phyloP scores from a whole-genome alignment of 2,329 filamentous ascomycete species.

The Shiraia bambusicola region DNA sequence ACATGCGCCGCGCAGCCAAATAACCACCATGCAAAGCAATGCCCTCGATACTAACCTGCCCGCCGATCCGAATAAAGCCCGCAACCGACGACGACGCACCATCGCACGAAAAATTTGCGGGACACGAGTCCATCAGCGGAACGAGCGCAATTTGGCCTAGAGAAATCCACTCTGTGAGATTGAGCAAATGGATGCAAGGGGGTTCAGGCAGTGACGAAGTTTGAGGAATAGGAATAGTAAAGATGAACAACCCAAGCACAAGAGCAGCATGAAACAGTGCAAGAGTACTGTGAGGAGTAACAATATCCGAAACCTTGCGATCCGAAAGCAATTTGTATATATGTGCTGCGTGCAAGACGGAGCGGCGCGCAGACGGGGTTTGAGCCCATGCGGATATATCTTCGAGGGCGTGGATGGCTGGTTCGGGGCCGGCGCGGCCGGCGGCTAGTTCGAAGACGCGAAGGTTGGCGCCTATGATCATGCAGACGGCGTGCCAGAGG shows the following conservation, averaged over 20 bases:
- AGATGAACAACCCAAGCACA: conserved; percentile 55
- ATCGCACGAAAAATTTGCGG: no score
- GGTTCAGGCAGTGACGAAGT: conserved; percentile 29
- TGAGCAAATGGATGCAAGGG: conserved; percentile 50
- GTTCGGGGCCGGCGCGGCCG: conserved; percentile 51
- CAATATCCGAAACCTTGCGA: conserved; percentile 55
- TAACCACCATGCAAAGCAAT: conserved; percentile 53
- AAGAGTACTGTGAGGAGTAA: conserved; percentile 54
- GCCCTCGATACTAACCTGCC: conserved; percentile 51
- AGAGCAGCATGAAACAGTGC: conserved; percentile 55
- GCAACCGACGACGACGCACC: no score
- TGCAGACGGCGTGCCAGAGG: conserved; percentile 57
- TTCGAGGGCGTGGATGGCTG: conserved; percentile 52
- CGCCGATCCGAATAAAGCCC: conserved; percentile 56
- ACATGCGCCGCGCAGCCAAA: conserved; percentile 52
- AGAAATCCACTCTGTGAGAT: conserved; percentile 53
- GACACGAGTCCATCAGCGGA: no score
- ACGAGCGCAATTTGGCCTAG: conserved; percentile 52
- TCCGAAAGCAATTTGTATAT: conserved; percentile 55
- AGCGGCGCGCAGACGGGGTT: conserved; percentile 52
- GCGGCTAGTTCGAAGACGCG: conserved; percentile 57
- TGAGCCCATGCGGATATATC: conserved; percentile 55
- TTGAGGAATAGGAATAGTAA: conserved; percentile 46
- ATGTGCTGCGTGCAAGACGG: conserved; percentile 56
- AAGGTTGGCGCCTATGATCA: conserved; percentile 55